Percentiles rank a stretch among this genome's conserved stretches.
These are phyloP conservation scores for Takakia lepidozioides DNA, from an alignment of 225 moss, liverwort and hornwort genomes.

Conservation along the genomic window DNA sequence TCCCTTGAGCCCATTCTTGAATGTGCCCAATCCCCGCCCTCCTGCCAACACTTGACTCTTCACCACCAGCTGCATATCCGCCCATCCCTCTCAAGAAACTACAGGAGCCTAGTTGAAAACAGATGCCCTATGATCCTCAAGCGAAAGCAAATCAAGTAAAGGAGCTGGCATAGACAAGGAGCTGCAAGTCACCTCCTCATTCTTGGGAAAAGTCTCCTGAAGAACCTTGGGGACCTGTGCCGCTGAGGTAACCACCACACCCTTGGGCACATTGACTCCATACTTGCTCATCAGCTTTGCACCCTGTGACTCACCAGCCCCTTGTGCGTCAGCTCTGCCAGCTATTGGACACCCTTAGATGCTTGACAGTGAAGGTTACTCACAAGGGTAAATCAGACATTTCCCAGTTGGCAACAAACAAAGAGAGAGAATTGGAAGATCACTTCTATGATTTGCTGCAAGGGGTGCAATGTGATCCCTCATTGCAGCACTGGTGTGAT, in stretches of 20 bases:
- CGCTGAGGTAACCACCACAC: conserved; percentile 63
- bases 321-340: background rate
- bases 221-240: conserved; percentile 51
- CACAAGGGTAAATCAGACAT: background rate
- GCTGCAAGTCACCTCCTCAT: conserved; percentile 40
- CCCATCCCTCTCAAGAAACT: background rate
- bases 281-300: conserved; percentile 80
- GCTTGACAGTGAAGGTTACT: no score
- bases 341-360: no score
- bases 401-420: background rate
- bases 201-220: conserved; percentile 41
- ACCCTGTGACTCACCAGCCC: conserved; percentile 16
- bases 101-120: background rate
- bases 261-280: conserved; percentile 90
- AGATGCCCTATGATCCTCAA: background rate
- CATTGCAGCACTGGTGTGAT: no score
- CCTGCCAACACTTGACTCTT: conserved; percentile 96
- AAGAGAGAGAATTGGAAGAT: background rate
- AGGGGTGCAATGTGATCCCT: no score
- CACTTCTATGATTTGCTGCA: no score
- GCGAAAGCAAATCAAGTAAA: background rate
- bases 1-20: conserved; percentile 88
- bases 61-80: conserved; percentile 63
- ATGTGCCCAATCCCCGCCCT: conserved; percentile 91
- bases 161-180: background rate